phyloP scores from a whole-genome alignment of 805 yeast species.

The Middelhovenomyces tepae region DNA sequence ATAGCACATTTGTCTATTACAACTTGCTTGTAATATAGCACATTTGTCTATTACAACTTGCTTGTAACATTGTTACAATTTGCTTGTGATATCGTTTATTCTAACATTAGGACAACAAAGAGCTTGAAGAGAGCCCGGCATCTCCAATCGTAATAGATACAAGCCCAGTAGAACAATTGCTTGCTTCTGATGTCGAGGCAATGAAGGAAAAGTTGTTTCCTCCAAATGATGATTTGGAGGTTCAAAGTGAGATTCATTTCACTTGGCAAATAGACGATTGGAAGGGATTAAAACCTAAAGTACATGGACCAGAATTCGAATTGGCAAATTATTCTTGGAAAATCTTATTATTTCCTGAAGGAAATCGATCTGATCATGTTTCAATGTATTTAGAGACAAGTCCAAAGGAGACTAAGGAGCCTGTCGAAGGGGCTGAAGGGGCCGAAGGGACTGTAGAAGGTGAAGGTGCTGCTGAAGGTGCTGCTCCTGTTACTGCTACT shows the following conservation, averaged over 20 bases:
- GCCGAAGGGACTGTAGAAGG: constrained; percentile 19
- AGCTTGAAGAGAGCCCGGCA: too few relatives aligned
- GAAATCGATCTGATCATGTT: constrained; percentile 49
- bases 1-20: too few relatives aligned
- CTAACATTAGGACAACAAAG: too few relatives aligned
- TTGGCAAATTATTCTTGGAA: constrained; percentile 32
- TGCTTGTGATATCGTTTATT: too few relatives aligned
- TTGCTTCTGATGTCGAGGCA: too few relatives aligned
- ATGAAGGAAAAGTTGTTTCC: constrained; percentile 13
- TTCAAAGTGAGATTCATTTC: constrained; percentile 14
- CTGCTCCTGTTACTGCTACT: constrained; percentile 14
- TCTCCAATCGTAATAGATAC: too few relatives aligned
- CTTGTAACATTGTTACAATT: too few relatives aligned
- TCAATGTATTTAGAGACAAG: constrained; percentile 79
- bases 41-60: too few relatives aligned
- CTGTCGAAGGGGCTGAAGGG: not conserved
- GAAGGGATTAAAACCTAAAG: constrained; percentile 27
- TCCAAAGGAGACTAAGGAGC: constrained; percentile 23
- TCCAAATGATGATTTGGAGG: constrained; percentile 23
- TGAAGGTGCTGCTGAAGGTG: constrained; percentile 3
- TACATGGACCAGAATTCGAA: constrained; percentile 25
- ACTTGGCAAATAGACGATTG: constrained; percentile 33
- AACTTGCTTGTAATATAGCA: too few relatives aligned
- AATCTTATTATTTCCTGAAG: constrained; percentile 67
- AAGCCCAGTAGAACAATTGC: too few relatives aligned